Evolutionary conservation across 768 basidiomycete species (phyloP).

Genomic region (Coprinellus aureogranulatus): DNA sequence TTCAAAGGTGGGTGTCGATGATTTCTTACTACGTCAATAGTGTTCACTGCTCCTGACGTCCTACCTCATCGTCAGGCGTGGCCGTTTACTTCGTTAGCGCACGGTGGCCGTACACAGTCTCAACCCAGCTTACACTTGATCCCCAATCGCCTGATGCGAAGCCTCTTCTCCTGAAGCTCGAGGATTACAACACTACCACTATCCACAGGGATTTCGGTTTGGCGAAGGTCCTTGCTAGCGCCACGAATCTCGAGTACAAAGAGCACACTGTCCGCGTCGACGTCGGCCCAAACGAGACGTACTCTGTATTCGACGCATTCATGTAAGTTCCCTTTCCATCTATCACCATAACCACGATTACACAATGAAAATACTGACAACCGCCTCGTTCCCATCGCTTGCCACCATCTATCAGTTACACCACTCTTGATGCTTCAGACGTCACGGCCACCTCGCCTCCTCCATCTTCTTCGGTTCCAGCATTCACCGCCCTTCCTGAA

Average conservation of each 20-base stretch:
- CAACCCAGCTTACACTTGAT: conserved; percentile 39
- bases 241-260: not conserved
- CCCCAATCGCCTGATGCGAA: not conserved
- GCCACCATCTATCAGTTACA: conserved; percentile 1
- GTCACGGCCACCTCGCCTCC: not conserved
- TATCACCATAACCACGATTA: not conserved
- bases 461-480: conserved; percentile 1
- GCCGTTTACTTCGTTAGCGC: conserved; percentile 44
- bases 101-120: conserved; percentile 44
- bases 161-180: conserved; percentile 1
- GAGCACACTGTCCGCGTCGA: conserved; percentile 6
- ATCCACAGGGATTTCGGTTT: not conserved
- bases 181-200: not conserved
- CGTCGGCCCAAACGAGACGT: not conserved
- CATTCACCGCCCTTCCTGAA: not conserved
- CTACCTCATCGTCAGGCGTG: conserved; percentile 27
- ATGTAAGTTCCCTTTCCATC: not conserved
- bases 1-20: conserved; percentile 3
- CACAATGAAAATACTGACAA: not conserved
- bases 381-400: not conserved
- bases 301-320: conserved; percentile 6
- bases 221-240: conserved; percentile 2
- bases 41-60: too few species aligned
- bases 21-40: too few species aligned
- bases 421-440: conserved; percentile 1